Percentiles rank a stretch among this genome's conserved stretches.
Evolutionary conservation across 2,329 filamentous ascomycete genomes (phyloP).

Genomic region (Pyrenophora tritici-repentis): DNA sequence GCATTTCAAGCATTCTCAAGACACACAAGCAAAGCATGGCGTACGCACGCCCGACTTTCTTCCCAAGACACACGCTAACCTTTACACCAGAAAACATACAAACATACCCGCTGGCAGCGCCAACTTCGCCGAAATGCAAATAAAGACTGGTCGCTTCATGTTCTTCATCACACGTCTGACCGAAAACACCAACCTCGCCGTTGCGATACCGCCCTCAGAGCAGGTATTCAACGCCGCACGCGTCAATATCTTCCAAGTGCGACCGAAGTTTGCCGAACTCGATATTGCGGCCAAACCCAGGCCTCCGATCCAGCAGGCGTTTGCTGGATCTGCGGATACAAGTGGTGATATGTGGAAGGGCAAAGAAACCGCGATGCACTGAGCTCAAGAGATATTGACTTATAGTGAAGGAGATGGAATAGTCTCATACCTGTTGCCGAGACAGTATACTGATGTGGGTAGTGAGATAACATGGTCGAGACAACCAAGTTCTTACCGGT

Average conservation of each 20-base stretch:
- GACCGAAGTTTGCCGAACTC: slow-evolving; percentile 75
- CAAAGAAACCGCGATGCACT: slow-evolving; percentile 18
- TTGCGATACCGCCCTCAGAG: slow-evolving; percentile 88
- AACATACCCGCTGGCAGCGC: slow-evolving; percentile 80
- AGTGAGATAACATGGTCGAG: neutral
- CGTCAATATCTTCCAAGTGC: slow-evolving; percentile 85
- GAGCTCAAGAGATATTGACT: slow-evolving; percentile 8
- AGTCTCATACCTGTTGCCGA: neutral
- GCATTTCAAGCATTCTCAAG: slow-evolving; percentile 96
- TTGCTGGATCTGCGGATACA: slow-evolving; percentile 40
- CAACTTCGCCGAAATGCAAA: slow-evolving; percentile 79
- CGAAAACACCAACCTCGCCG: slow-evolving; percentile 95
- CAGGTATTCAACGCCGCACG: slow-evolving; percentile 88
- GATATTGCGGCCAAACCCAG: slow-evolving; percentile 53
- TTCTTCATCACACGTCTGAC: slow-evolving; percentile 96
- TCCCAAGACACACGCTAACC: neutral
- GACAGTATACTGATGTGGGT: neutral
- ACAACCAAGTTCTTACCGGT: neutral
- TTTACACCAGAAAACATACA: slow-evolving; percentile 68
- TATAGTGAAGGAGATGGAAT: neutral
- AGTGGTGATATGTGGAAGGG: slow-evolving; percentile 28
- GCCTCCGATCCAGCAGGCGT: slow-evolving; percentile 45
- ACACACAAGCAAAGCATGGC: slow-evolving; percentile 86
- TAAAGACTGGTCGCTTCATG: slow-evolving; percentile 82
- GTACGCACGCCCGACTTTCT: slow-evolving; percentile 42